Conservation (phyloP, 108 stramenopile species). For the Pseudonitzschia delicatissima region DNA sequence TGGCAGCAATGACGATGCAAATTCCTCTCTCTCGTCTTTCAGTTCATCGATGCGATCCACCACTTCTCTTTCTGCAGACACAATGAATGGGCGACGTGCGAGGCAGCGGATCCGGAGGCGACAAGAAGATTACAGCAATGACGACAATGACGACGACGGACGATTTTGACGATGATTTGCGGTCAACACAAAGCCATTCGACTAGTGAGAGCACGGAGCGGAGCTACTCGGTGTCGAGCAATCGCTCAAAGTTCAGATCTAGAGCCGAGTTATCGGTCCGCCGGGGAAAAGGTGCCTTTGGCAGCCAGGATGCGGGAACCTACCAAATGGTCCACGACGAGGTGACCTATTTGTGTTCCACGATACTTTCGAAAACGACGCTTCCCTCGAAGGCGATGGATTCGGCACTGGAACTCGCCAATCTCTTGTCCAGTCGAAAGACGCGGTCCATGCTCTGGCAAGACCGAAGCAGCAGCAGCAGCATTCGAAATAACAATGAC, state of each 20-base stretch:
- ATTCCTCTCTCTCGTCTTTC: no score
- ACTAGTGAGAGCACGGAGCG: not conserved
- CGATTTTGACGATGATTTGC: not conserved
- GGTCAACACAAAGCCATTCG: not conserved
- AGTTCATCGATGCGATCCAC: no score
- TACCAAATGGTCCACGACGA: constrained; percentile 75
- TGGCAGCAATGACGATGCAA: not conserved
- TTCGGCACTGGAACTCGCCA: constrained; percentile 40
- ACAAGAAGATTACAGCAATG: no score
- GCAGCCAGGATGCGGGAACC: constrained; percentile 64
- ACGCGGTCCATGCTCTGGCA: constrained; percentile 39
- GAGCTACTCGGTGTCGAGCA: not conserved
- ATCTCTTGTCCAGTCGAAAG: constrained; percentile 40
- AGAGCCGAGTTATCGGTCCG: not conserved
- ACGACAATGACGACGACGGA: not conserved
- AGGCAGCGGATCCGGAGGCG: no score
- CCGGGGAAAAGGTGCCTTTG: constrained; percentile 19
- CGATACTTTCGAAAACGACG: constrained; percentile 35
- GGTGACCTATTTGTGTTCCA: constrained; percentile 59
- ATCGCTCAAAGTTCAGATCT: not conserved
- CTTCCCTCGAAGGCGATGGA: constrained; percentile 8
- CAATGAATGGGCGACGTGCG: no score
- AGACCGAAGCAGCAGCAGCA: constrained; percentile 2
- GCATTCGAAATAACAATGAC: constrained; percentile 4
- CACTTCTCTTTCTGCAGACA: no score